phyloP scores from a whole-genome alignment of 2,329 filamentous ascomycete species.

The Zymoseptoria pseudotritici region DNA sequence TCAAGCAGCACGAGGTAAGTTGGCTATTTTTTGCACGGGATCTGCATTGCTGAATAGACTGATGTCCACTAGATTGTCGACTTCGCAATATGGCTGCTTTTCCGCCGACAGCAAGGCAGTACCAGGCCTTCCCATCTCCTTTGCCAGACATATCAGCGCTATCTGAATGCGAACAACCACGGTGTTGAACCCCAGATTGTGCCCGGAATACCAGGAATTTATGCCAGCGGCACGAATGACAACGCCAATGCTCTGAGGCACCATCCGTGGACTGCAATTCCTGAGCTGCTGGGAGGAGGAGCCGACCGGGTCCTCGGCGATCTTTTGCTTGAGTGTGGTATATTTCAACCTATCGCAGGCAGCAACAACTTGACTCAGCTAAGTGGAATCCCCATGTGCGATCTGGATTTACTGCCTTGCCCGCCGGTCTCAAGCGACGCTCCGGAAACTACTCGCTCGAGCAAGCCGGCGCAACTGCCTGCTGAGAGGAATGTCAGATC shows the following conservation, averaged over 20 bases:
- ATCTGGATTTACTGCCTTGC: slow-evolving; percentile 26
- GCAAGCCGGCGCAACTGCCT: background rate
- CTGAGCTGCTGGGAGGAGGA: slow-evolving; percentile 64
- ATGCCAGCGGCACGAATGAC: slow-evolving; percentile 58
- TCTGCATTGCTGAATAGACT: slow-evolving; percentile 12
- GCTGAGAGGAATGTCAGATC: slow-evolving; percentile 1
- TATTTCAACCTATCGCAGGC: slow-evolving; percentile 60
- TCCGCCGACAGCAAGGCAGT: slow-evolving; percentile 47
- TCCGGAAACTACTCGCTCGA: background rate
- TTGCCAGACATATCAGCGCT: slow-evolving; percentile 70
- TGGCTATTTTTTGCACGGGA: slow-evolving; percentile 45
- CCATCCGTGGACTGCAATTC: slow-evolving; percentile 66
- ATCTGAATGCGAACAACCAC: slow-evolving; percentile 25
- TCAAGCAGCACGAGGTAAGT: slow-evolving; percentile 39
- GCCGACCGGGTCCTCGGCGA: slow-evolving; percentile 72
- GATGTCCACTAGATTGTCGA: slow-evolving; percentile 37
- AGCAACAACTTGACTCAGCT: slow-evolving; percentile 68
- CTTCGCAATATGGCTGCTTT: slow-evolving; percentile 63
- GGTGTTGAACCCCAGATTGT: slow-evolving; percentile 29
- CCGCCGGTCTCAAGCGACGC: background rate
- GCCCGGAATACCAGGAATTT: slow-evolving; percentile 58
- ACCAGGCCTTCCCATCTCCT: slow-evolving; percentile 65
- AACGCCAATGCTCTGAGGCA: slow-evolving; percentile 62
- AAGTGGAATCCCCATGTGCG: slow-evolving; percentile 59
- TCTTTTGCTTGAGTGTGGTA: slow-evolving; percentile 66